phyloP scores from a whole-genome alignment of 2,329 filamentous ascomycete genomes.

The Xylaria sp. region DNA sequence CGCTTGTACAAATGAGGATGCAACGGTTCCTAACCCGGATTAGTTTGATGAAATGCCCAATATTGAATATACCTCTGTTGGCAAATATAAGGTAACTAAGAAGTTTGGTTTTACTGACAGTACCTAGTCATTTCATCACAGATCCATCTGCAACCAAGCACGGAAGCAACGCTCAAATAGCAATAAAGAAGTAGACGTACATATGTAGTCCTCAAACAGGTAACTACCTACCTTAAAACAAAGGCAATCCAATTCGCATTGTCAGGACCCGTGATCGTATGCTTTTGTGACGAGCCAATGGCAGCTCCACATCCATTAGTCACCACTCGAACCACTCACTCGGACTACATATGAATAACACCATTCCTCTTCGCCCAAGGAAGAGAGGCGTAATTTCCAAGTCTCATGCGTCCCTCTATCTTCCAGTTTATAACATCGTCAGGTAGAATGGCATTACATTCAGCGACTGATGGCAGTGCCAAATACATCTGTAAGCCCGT shows the following conservation, averaged over 20 bases:
- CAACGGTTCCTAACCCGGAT: too few species aligned
- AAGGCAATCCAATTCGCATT: not conserved
- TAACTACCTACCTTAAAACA: too few species aligned
- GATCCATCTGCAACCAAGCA: too few species aligned
- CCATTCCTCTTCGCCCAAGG: not conserved
- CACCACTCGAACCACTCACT: not conserved
- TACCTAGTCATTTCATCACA: not conserved
- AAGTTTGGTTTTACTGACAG: too few species aligned
- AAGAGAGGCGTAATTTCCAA: not conserved
- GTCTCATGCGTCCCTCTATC: constrained; percentile 24
- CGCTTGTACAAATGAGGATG: too few species aligned
- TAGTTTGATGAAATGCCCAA: too few species aligned
- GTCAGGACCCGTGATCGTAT: not conserved
- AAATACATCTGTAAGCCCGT: constrained; percentile 39
- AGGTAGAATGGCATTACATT: constrained; percentile 39
- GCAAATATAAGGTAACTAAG: too few species aligned
- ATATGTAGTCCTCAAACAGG: too few species aligned
- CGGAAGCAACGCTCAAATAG: not conserved
- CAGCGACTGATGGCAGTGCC: constrained; percentile 26
- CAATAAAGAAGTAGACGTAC: not conserved
- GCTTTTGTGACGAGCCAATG: not conserved
- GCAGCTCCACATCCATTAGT: constrained; percentile 9
- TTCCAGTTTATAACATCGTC: constrained; percentile 20
- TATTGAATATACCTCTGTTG: too few species aligned
- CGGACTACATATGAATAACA: not conserved